phyloP scores from a whole-genome alignment of 2,329 filamentous ascomycete species.

The Huntiella omanensis region DNA sequence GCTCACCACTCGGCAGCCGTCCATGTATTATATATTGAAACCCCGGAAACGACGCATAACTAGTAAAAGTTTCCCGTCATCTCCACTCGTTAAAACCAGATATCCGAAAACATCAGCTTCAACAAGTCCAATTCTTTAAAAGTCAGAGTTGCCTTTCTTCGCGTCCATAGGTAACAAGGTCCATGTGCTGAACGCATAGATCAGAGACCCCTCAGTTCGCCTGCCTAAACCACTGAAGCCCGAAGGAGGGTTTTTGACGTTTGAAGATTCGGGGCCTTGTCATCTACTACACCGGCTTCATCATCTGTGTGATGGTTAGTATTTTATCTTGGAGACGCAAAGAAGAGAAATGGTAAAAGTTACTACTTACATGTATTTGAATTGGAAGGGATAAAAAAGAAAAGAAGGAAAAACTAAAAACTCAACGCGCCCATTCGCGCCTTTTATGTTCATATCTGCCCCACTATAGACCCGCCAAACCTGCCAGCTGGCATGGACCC shows the following conservation, averaged over 20 bases:
- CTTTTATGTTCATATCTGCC: background rate
- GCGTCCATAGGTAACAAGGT: constrained; percentile 99
- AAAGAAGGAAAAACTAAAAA: constrained; percentile 24
- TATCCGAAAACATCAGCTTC: background rate
- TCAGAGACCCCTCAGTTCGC: constrained; percentile 59
- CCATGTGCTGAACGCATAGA: constrained; percentile 97
- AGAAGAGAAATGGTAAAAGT: constrained; percentile 1
- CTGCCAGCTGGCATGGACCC: constrained; percentile 1
- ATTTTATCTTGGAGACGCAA: background rate
- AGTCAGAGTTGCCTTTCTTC: constrained; percentile 92
- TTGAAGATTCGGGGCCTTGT: constrained; percentile 46
- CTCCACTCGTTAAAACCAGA: background rate
- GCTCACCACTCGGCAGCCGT: too few relatives aligned
- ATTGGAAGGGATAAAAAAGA: constrained; percentile 84
- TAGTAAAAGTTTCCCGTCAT: too few relatives aligned
- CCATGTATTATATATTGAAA: too few relatives aligned
- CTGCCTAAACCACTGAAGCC: constrained; percentile 76
- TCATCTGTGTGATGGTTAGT: constrained; percentile 51
- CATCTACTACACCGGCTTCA: constrained; percentile 98
- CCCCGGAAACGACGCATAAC: too few relatives aligned
- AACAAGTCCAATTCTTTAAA: constrained; percentile 14
- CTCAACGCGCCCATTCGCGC: background rate
- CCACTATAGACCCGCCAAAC: constrained; percentile 2
- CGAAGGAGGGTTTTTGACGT: constrained; percentile 65
- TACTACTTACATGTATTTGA: constrained; percentile 82